Base-by-base conservation (phyloP, 768 basidiomycete genomes). In the Hortiboletus flavorubellus region DNA sequence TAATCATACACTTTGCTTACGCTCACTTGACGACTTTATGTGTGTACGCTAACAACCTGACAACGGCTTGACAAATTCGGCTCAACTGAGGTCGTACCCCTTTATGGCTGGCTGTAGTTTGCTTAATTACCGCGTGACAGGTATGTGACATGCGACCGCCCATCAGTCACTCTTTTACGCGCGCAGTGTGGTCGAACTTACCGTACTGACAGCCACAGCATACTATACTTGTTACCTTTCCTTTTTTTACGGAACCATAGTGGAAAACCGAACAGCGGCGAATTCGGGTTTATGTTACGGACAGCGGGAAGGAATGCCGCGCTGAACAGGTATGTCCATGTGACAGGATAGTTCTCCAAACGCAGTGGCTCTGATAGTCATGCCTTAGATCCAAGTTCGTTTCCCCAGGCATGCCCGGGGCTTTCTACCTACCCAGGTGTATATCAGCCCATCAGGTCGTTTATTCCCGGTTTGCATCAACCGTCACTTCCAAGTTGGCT, bases 281-380 rank as follows among this genome's bases (percentile, higher is more conserved):
- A 46, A 46, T 60, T 50, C 39, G 46, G 44, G 61, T 69, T 69
- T 67, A 80, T 79, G 78, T 70, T 80, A 58, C 65, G 65, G 46
- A 67, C 69, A 55, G 57, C 74, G 18, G 66, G 65, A 61, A 71
- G 66, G 51, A 68, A 77, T 75, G 75, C 64, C 54, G 53, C 71
- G 59, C 59, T 70, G 64, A 71, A 72, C 53, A 73, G 77, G 78
- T 68, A 34, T n/a, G 69, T 68, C 40, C 16, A n/a, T 18, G 1
- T 8, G 5, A 34, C 7, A 26, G 21, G 5, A 4, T 15, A n/a
- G 2, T 23, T 48, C 10, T 10, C 16, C 8, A 43, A 42, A 34
- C 34, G 21, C 1, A 21, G 29, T 53, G 21, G n/a, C 59, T 61
- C 54, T 9, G 8, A 34, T 8, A 57, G 12, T 15, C 49, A 42